Evolutionary conservation across 1,139 yeast species (phyloP).

Genomic region (Yamadazyma triangularis): DNA sequence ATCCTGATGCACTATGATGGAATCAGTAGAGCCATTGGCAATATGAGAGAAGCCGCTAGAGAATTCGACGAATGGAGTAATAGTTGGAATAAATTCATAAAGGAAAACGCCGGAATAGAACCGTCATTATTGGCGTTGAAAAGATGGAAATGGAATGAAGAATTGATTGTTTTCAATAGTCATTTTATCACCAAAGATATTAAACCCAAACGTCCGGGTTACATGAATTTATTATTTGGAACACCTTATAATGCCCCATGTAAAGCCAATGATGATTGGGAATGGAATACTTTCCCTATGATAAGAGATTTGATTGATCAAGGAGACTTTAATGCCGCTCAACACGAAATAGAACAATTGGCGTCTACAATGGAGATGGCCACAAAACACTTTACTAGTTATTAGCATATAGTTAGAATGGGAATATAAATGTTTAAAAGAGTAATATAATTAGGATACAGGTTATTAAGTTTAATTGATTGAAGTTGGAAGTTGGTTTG

Average conservation of each 20-base stretch:
- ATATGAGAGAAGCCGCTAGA: constrained; percentile 18
- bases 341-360: constrained; percentile 47
- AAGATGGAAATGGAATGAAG: constrained; percentile 79
- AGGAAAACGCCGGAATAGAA: constrained; percentile 44
- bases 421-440: neutral
- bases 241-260: constrained; percentile 58
- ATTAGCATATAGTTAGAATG: neutral
- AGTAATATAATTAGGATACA: constrained; percentile 1
- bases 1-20: constrained; percentile 28
- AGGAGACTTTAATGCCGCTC: constrained; percentile 53
- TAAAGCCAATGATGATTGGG: constrained; percentile 21
- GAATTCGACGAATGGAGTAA: constrained; percentile 40
- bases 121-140: constrained; percentile 67
- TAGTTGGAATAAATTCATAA: constrained; percentile 49
- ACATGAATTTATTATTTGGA: constrained; percentile 66
- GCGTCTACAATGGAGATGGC: constrained; percentile 31
- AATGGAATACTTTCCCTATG: constrained; percentile 72
- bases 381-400: constrained; percentile 8
- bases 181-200: constrained; percentile 43
- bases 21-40: constrained; percentile 20
- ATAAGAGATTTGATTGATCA: constrained; percentile 59
- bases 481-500: too few species aligned
- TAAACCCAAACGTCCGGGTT: constrained; percentile 57
- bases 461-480: too few species aligned
- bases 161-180: constrained; percentile 54